phyloP scores from a whole-genome alignment of 2,329 filamentous ascomycete species.

The Corynespora cassiicola region DNA sequence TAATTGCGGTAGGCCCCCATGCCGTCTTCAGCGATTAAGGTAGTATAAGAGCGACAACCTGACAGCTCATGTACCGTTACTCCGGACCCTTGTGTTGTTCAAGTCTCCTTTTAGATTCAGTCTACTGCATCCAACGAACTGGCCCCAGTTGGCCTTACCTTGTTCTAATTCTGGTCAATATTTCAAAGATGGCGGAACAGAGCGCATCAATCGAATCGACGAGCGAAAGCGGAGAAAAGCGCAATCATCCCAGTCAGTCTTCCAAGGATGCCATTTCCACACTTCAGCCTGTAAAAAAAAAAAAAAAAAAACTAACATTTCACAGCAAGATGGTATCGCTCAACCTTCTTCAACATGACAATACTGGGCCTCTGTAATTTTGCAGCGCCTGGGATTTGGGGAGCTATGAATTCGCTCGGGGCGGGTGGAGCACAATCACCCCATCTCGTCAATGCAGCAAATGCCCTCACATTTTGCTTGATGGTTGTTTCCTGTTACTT shows the following conservation, averaged over 20 bases:
- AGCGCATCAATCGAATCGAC: slow-evolving; percentile 23
- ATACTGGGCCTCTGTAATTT: slow-evolving; percentile 76
- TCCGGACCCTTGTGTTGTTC: too few relatives aligned
- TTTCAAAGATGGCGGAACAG: slow-evolving; percentile 24
- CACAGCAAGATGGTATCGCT: slow-evolving; percentile 71
- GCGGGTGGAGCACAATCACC: slow-evolving; percentile 71
- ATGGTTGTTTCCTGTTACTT: slow-evolving; percentile 77
- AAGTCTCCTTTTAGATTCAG: too few relatives aligned
- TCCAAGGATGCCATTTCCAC: not conserved
- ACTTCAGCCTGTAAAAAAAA: slow-evolving; percentile 1
- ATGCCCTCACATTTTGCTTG: slow-evolving; percentile 73
- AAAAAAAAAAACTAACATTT: slow-evolving; percentile 6
- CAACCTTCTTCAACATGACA: slow-evolving; percentile 75
- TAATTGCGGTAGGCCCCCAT: too few relatives aligned
- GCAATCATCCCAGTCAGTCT: slow-evolving; percentile 31
- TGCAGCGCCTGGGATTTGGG: slow-evolving; percentile 74
- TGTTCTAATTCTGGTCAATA: too few relatives aligned
- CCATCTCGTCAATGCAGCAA: slow-evolving; percentile 72
- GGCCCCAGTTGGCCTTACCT: too few relatives aligned
- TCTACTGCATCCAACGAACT: too few relatives aligned
- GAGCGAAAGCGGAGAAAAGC: slow-evolving; percentile 23
- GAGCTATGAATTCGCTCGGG: slow-evolving; percentile 73
- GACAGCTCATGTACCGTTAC: too few relatives aligned
- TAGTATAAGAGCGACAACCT: too few relatives aligned
- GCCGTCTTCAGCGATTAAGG: too few relatives aligned